Evolutionary conservation across 805 yeast genomes (phyloP), one percentile per base, ranked within the genome.

Genomic region (Yarrowia osloensis): DNA sequence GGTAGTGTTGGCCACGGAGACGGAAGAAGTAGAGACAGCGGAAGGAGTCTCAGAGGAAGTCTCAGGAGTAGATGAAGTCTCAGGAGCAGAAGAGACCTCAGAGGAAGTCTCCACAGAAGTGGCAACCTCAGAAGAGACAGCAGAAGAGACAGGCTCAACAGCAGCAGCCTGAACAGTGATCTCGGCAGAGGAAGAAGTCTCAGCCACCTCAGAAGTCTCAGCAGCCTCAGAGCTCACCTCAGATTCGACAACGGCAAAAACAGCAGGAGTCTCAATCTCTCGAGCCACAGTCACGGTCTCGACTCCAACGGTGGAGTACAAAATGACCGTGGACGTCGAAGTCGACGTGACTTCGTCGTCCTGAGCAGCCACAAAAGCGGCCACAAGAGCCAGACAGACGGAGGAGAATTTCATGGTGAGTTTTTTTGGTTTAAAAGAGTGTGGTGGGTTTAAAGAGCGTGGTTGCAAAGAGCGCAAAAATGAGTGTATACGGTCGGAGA

Each of bases 211-310:
- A n/a, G 44, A 24, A 9, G 49, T n/a, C n/a, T n/a, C n/a, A n/a
- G n/a, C n/a, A n/a, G n/a, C n/a, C n/a, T n/a, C n/a, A n/a, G n/a
- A n/a, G n/a, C n/a, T n/a, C n/a, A n/a, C n/a, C n/a, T n/a, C 9
- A 22, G 65, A 21, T 35, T 49, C 50, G 12, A 24, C 66, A 15
- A 19, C 54, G 4, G 61, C 54, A 29, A 31, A 33, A 19, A n/a
- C 40, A 12, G 66, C 49, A 17, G 68, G 63, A 28, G 33, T 35
- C 59, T 33, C 31, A 24, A 42, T 2, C 50, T 62, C 17, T 39
- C 33, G 70, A 49, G 49, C 39, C 61, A 49, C 52, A 57, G 54
- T 67, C 33, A 44, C 66, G 50, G 50, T 68, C 68, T 33, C 67
- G 6, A 4, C 22, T 0, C 66, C 62, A 21, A 50, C 46, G 17